Conservation (phyloP, 352 stramenopile species). For the Pythium chondricola region DNA sequence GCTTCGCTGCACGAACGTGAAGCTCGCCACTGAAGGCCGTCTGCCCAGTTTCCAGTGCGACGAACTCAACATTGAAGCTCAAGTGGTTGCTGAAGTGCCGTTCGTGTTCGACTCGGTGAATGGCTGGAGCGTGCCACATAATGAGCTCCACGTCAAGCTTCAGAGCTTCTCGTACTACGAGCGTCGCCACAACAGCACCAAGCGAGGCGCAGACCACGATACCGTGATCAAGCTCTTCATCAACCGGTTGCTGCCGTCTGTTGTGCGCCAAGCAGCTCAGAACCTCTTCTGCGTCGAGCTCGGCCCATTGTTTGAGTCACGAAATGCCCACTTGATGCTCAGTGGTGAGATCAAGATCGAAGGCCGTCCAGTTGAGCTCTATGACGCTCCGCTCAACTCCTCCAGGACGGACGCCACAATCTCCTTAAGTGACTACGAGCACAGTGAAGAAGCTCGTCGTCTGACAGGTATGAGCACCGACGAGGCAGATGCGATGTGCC, state of each 20-base stretch:
- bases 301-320: constrained; percentile 41
- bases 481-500: constrained; percentile 37
- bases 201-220: constrained; percentile 58
- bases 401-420: background rate
- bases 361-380: constrained; percentile 47
- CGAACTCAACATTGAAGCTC: constrained; percentile 68
- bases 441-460: constrained; percentile 35
- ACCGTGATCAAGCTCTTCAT: constrained; percentile 80
- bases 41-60: constrained; percentile 73
- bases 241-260: constrained; percentile 54
- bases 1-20: constrained; percentile 59
- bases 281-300: constrained; percentile 59
- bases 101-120: constrained; percentile 52
- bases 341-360: constrained; percentile 60
- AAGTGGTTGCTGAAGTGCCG: constrained; percentile 57
- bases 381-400: constrained; percentile 42
- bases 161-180: constrained; percentile 74
- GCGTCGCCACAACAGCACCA: constrained; percentile 42
- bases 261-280: constrained; percentile 54
- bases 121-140: constrained; percentile 54
- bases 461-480: constrained; percentile 45
- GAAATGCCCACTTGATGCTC: constrained; percentile 49
- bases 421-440: constrained; percentile 11
- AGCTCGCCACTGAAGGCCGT: constrained; percentile 50
- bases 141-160: constrained; percentile 59